These are phyloP conservation scores for Hansenula sp. DNA, from an alignment of 1,139 yeast species.

Conservation along the genomic window DNA sequence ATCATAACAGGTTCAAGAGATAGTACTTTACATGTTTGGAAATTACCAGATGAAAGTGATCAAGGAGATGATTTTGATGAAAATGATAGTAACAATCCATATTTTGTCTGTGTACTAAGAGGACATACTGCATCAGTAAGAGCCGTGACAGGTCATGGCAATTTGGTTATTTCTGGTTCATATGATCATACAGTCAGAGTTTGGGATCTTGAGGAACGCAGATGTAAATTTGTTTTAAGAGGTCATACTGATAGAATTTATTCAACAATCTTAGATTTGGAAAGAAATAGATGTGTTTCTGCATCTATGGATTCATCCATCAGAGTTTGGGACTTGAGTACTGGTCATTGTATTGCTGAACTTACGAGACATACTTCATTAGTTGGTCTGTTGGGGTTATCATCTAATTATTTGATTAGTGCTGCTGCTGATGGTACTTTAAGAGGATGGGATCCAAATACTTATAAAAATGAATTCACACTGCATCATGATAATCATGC, in stretches of 20 bases:
- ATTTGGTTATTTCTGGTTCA: constrained; percentile 81
- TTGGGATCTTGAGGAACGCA: constrained; percentile 80
- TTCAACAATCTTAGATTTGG: constrained; percentile 76
- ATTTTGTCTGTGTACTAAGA: constrained; percentile 63
- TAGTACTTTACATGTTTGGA: constrained; percentile 86
- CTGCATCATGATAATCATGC: constrained; percentile 81
- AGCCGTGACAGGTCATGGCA: constrained; percentile 83
- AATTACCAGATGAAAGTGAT: constrained; percentile 38
- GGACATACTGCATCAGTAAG: constrained; percentile 91
- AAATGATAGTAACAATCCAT: constrained; percentile 50
- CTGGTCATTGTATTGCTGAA: constrained; percentile 60
- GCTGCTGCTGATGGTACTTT: constrained; percentile 96
- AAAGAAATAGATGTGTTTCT: constrained; percentile 76
- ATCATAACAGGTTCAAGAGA: constrained; percentile 91
- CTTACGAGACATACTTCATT: constrained; percentile 84
- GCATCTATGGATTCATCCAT: constrained; percentile 92
- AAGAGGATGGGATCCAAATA: constrained; percentile 87
- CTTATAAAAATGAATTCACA: constrained; percentile 64
- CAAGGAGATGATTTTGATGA: constrained; percentile 36
- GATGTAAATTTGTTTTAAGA: constrained; percentile 64
- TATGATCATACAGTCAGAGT: constrained; percentile 89
- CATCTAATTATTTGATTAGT: constrained; percentile 77
- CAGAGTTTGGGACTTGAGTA: constrained; percentile 80
- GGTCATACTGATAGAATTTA: constrained; percentile 90
- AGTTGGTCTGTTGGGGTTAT: constrained; percentile 81